These are phyloP conservation scores for Rosa hybrid DNA, from an alignment of 331 rosid species.

Conservation along the genomic window DNA sequence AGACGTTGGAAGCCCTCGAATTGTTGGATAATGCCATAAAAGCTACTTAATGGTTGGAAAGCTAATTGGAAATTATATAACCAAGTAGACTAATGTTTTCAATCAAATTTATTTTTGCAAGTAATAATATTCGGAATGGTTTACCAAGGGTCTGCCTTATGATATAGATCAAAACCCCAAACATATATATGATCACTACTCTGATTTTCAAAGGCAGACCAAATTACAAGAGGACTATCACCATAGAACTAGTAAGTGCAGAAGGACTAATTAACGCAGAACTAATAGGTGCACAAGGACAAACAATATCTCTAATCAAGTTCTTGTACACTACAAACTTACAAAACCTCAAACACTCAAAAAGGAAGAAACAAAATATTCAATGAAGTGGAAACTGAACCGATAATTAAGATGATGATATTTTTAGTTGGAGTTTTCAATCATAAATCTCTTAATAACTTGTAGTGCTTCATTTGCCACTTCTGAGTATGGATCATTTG, in stretches of 20 bases:
- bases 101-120: too few relatives aligned
- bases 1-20: too few relatives aligned
- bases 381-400: not conserved
- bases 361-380: not conserved
- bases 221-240: not conserved
- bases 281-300: not conserved
- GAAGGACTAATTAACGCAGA: not conserved
- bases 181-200: not conserved
- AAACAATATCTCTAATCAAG: not conserved
- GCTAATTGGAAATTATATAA: too few relatives aligned
- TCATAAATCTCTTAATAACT: constrained; percentile 55
- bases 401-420: not conserved
- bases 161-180: not conserved
- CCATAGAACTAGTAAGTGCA: not conserved
- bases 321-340: not conserved
- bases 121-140: too few relatives aligned
- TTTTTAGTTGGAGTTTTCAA: constrained; percentile 38
- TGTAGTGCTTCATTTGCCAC: constrained; percentile 42
- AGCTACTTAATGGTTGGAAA: too few relatives aligned
- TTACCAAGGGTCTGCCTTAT: not conserved
- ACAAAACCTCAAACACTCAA: constrained; percentile 1
- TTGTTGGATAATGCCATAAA: too few relatives aligned
- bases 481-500: constrained; percentile 58
- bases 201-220: not conserved
- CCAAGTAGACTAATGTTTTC: too few relatives aligned